Evolutionary conservation across 192 early-diverging fungal genomes (phyloP).

Genomic region (Coemansia interrupta): DNA sequence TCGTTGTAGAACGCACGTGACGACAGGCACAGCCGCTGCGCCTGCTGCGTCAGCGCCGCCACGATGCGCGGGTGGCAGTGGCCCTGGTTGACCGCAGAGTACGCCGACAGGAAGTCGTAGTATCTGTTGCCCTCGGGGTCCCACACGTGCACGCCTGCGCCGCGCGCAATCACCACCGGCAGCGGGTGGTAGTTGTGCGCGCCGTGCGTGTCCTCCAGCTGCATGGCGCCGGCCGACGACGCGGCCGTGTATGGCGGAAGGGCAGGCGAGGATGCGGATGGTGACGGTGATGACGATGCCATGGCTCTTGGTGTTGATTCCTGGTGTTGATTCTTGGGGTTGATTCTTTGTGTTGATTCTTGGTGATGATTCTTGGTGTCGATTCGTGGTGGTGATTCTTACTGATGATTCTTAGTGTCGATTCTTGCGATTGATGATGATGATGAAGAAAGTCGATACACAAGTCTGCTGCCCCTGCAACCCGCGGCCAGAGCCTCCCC

Average conservation of each 20-base stretch:
- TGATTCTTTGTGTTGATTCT: background rate
- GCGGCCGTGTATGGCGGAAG: conserved; percentile 13
- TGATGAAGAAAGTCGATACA: too few relatives aligned
- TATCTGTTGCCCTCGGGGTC: conserved; percentile 84
- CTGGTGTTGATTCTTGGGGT: background rate
- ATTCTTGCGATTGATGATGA: background rate
- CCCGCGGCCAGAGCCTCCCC: background rate
- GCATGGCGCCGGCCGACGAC: conserved; percentile 53
- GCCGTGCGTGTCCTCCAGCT: conserved; percentile 79
- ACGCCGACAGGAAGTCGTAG: conserved; percentile 78
- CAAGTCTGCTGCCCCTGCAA: too few relatives aligned
- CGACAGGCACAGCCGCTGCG: conserved; percentile 74
- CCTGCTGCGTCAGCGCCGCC: conserved; percentile 85
- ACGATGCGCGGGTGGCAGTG: conserved; percentile 97
- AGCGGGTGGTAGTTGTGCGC: conserved; percentile 99
- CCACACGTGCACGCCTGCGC: conserved; percentile 86
- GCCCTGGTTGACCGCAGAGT: conserved; percentile 80
- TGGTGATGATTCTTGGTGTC: background rate
- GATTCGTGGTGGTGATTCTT: too few relatives aligned
- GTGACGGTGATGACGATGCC: conserved; percentile 1
- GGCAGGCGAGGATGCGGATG: conserved; percentile 11
- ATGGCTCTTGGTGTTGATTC: background rate
- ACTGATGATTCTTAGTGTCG: background rate
- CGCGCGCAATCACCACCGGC: conserved; percentile 86
- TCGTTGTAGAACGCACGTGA: conserved; percentile 98